phyloP scores from a whole-genome alignment of 306 rosid species.

The Morella rubra region DNA sequence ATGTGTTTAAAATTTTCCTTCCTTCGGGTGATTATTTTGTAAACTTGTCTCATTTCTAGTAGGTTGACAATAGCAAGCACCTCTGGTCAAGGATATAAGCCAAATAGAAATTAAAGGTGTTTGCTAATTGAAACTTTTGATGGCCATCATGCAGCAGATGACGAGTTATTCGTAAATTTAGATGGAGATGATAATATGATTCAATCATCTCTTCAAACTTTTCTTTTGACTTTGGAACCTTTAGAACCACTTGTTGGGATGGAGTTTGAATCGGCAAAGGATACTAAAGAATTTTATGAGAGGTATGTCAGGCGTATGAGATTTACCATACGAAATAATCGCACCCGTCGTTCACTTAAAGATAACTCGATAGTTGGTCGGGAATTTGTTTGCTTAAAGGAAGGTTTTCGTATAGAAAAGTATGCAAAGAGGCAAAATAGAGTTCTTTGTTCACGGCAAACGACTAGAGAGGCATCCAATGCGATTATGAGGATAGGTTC shows the following conservation, averaged over 20 bases:
- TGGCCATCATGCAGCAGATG: conserved; percentile 24
- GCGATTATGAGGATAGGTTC: conserved; percentile 21
- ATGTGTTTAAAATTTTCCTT: background rate
- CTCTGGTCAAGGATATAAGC: conserved; percentile 12
- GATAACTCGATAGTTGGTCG: conserved; percentile 28
- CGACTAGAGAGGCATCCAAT: conserved; percentile 21
- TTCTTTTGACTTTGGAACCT: conserved; percentile 1
- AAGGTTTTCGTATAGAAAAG: conserved; percentile 18
- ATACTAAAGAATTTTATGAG: conserved; percentile 26
- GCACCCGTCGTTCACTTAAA: conserved; percentile 26
- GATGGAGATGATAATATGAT: conserved; percentile 14
- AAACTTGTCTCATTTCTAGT: conserved; percentile 4
- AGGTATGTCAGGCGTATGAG: conserved; percentile 24
- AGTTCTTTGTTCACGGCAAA: conserved; percentile 6
- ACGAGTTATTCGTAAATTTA: conserved; percentile 12
- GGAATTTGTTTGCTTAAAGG: conserved; percentile 30
- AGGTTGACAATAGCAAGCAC: conserved; percentile 24
- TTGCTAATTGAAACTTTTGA: conserved; percentile 24
- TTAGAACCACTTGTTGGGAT: conserved; percentile 22
- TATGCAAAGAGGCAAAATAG: conserved; percentile 6
- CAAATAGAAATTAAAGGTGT: conserved; percentile 21
- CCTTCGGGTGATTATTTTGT: background rate
- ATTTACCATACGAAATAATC: conserved; percentile 26
- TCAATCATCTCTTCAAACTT: conserved; percentile 22
- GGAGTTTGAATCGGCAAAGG: conserved; percentile 25